These are phyloP conservation scores for Entonaema liquescens DNA, from an alignment of 495 filamentous ascomycete species.

Conservation along the genomic window DNA sequence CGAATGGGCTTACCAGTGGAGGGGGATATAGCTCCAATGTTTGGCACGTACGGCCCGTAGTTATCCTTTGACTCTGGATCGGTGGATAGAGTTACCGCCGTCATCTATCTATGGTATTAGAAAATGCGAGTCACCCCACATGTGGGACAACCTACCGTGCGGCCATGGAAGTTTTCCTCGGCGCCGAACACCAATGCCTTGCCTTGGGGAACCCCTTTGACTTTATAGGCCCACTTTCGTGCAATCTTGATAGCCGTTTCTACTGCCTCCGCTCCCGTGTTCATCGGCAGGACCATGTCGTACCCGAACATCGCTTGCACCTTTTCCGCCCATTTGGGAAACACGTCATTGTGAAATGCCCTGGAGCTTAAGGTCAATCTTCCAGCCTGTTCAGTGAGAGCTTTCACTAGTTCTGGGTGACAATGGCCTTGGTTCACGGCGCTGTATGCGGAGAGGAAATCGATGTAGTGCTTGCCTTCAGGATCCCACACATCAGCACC, in stretches of 20 bases:
- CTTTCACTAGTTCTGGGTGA: slow-evolving; percentile 92
- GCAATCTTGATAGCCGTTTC: slow-evolving; percentile 98
- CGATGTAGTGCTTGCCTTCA: slow-evolving; percentile 95
- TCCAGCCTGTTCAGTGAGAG: slow-evolving; percentile 87
- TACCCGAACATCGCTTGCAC: slow-evolving; percentile 87
- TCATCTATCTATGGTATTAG: slow-evolving; percentile 70
- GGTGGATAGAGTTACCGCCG: slow-evolving; percentile 90
- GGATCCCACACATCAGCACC: slow-evolving; percentile 96
- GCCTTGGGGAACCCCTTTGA: slow-evolving; percentile 86
- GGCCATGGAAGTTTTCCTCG: slow-evolving; percentile 93
- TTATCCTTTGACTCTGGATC: slow-evolving; percentile 96
- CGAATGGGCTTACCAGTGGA: slow-evolving; percentile 79
- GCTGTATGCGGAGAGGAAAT: slow-evolving; percentile 97
- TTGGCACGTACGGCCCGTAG: slow-evolving; percentile 94
- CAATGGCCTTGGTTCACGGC: slow-evolving; percentile 99
- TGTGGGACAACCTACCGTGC: slow-evolving; percentile 72
- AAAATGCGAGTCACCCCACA: slow-evolving; percentile 8
- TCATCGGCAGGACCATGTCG: slow-evolving; percentile 99
- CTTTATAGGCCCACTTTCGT: slow-evolving; percentile 98
- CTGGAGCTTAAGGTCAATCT: slow-evolving; percentile 92
- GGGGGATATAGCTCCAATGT: slow-evolving; percentile 80
- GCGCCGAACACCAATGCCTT: slow-evolving; percentile 86
- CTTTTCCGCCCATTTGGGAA: slow-evolving; percentile 94
- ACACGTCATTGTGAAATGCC: slow-evolving; percentile 99
- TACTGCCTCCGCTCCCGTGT: slow-evolving; percentile 98